phyloP scores from a whole-genome alignment of 805 yeast species.

The Saturnispora mendoncae region DNA sequence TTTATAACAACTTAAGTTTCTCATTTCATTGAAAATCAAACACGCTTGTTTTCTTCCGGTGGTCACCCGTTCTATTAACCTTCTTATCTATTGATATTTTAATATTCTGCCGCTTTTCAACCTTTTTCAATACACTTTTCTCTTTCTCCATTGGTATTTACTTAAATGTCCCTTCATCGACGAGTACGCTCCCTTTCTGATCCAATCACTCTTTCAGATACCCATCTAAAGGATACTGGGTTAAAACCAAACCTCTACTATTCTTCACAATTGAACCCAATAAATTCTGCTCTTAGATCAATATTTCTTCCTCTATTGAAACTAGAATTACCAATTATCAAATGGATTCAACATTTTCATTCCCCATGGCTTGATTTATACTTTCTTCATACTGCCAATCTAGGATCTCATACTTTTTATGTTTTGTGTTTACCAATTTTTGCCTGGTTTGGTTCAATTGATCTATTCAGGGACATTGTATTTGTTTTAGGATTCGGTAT shows the following conservation, averaged over 20 bases:
- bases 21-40: too few relatives aligned
- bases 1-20: too few relatives aligned
- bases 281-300: slow-evolving; percentile 47
- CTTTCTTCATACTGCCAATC: slow-evolving; percentile 79
- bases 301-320: slow-evolving; percentile 47
- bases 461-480: slow-evolving; percentile 50
- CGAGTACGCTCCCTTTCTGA: slow-evolving; percentile 7
- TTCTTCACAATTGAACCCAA: slow-evolving; percentile 43
- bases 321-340: slow-evolving; percentile 55
- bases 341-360: slow-evolving; percentile 47
- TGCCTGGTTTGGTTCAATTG: slow-evolving; percentile 65
- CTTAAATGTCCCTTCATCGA: too few relatives aligned
- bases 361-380: slow-evolving; percentile 52
- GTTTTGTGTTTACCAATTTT: slow-evolving; percentile 82
- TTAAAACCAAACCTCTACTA: slow-evolving; percentile 62
- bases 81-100: too few relatives aligned
- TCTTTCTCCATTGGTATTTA: too few relatives aligned
- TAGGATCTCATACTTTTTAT: slow-evolving; percentile 92
- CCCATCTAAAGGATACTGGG: slow-evolving; percentile 55
- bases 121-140: too few relatives aligned
- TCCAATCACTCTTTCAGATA: slow-evolving; percentile 15
- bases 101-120: too few relatives aligned
- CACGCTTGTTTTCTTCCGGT: too few relatives aligned
- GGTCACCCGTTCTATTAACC: too few relatives aligned
- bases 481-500: slow-evolving; percentile 61